Percentiles rank a stretch among this genome's conserved stretches.
These are phyloP conservation scores for Hypoxylon intermedium DNA, from an alignment of 495 filamentous ascomycete species.

Conservation along the genomic window DNA sequence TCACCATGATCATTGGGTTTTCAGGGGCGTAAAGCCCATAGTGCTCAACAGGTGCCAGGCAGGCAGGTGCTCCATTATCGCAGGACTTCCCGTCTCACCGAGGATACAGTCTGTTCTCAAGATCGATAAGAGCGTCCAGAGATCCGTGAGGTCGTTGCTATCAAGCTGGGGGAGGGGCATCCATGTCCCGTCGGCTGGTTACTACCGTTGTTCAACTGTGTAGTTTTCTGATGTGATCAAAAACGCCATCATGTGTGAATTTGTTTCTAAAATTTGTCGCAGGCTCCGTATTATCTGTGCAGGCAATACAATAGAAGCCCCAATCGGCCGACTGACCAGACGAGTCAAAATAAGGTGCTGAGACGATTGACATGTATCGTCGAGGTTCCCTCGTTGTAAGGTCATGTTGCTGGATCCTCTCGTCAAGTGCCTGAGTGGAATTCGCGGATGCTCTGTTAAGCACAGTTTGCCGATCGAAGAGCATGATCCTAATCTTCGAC, in stretches of 20 bases:
- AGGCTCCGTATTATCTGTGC: neutral
- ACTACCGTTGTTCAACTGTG: neutral
- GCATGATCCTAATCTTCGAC: neutral
- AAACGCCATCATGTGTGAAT: neutral
- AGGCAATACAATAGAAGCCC: slow-evolving; percentile 20
- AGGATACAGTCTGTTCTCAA: no score
- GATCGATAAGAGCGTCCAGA: no score
- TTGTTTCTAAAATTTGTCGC: neutral
- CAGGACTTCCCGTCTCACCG: no score
- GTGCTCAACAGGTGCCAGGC: no score
- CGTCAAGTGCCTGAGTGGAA: neutral
- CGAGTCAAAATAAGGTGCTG: slow-evolving; percentile 17
- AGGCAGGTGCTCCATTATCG: no score
- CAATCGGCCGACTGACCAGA: slow-evolving; percentile 5
- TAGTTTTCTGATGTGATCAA: neutral
- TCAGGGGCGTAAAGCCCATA: no score
- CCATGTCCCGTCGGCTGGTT: neutral
- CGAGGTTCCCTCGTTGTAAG: slow-evolving; percentile 13
- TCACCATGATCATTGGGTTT: no score
- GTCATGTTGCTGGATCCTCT: slow-evolving; percentile 6
- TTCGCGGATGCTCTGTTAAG: neutral
- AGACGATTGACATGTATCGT: slow-evolving; percentile 26
- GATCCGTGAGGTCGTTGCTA: no score
- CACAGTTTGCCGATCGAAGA: slow-evolving; percentile 3
- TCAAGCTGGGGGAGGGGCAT: no score